phyloP scores from a whole-genome alignment of 345 rosid species.

The Acer yangbiense region DNA sequence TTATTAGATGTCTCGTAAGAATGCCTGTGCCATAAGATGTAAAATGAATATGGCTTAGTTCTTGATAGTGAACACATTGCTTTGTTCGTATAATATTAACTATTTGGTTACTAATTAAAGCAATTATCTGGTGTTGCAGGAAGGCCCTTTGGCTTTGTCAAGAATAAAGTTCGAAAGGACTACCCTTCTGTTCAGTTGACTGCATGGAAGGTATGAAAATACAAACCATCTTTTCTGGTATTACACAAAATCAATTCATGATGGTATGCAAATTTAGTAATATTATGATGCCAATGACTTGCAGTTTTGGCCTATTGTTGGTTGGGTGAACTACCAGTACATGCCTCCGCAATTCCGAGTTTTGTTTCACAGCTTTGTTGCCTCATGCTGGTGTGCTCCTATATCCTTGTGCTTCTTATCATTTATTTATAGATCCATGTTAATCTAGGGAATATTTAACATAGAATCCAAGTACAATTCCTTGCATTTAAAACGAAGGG shows the following conservation, averaged over 20 bases:
- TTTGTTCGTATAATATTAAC: neutral
- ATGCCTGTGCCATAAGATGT: neutral
- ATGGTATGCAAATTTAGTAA: neutral
- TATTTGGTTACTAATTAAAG: neutral
- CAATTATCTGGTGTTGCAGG: conserved; percentile 44
- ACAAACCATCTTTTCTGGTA: neutral
- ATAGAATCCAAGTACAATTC: neutral
- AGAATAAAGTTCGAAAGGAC: conserved; percentile 63
- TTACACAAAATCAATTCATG: neutral
- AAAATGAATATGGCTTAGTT: neutral
- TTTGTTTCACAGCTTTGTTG: conserved; percentile 65
- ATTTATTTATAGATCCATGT: neutral
- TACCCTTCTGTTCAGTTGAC: conserved; percentile 71
- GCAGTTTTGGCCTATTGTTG: conserved; percentile 93
- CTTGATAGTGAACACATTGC: neutral
- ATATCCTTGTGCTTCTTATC: conserved; percentile 1
- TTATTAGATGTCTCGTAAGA: neutral
- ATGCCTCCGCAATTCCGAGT: conserved; percentile 85
- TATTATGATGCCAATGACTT: conserved; percentile 18
- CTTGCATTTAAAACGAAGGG: neutral
- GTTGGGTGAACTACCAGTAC: conserved; percentile 85
- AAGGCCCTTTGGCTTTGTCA: conserved; percentile 72
- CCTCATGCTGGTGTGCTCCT: conserved; percentile 69
- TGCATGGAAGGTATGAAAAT: conserved; percentile 78
- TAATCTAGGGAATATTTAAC: neutral